Evolutionary conservation across 805 yeast species (phyloP), one percentile per base, ranked within the genome.

Genomic region (Wickerhamomyces xylosicus): DNA sequence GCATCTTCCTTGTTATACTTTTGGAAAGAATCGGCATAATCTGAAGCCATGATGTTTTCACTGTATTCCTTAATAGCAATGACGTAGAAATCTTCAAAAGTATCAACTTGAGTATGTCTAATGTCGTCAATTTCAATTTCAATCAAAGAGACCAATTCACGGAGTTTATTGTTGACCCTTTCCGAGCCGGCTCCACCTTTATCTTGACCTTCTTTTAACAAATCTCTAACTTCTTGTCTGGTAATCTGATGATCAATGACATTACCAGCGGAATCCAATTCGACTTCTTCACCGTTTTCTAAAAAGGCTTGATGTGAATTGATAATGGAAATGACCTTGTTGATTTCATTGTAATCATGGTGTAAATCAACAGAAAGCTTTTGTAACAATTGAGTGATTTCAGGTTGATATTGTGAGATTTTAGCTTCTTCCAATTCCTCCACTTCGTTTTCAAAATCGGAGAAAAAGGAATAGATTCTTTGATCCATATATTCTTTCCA

Each of bases 1-100:
- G 59, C 64, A 22, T 62, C 67, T 32, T 52, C 47, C 19, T n/a
- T n/a, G n/a, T n/a, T n/a, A n/a, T 43, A 41, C 33, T 40, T 61
- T 46, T 47, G 43, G 36, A 52, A 49, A 35, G 44, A 42, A 3
- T 43, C 40, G 29, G 53, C 45, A 33, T 43, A 52, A 10, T 51
- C 48, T 1, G 58, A 52, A 17, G 63, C 61, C 37, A 77, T 69
- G 52, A 82, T 67, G 41, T 74, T 70, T 38, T 72, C 71, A 7
- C 82, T 71, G 60, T 79, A 81, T 47, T 80, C 85, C 47, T 62
- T 68, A 39, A 81, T 67, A 21, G 83, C 67, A 6, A 75, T 71
- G 39, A 81, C 87, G 5, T 80, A 77, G 65, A 82, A 83, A 44
- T 82, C 82, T 55, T 82, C 89, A 53, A 78, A 70, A 0, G 79